Evolutionary conservation across 371 early-diverging fungal species (phyloP), one percentile per base, ranked within the genome.

Genomic region (Rhizopus microsporus): DNA sequence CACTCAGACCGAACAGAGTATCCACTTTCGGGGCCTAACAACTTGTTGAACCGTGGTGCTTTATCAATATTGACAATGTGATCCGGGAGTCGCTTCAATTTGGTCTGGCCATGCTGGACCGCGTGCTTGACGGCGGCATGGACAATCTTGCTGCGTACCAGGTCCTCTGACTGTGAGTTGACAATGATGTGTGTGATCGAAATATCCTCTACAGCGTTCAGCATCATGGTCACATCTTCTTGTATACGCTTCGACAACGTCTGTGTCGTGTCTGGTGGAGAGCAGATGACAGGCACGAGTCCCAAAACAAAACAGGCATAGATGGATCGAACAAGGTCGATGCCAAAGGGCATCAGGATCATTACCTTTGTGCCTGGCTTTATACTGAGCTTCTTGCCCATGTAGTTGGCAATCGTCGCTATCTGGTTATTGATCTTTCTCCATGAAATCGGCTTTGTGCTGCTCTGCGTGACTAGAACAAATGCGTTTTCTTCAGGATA

Each of bases 231-330:
- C 15, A 91, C 69, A 52, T 92, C 92, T 43, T 93, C 93, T 35
- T 85, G 74, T 34, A 89, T 63, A 13, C 89, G 79, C 44, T 66
- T 63, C 3, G 51, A 56, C 3, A 58, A 63, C 8, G 68, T 53
- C 13, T 92, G 63, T 31, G 67, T 59, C 0, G 69, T 60, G 49
- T 92, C 93, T 23, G 23, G 23, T 23, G 23, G 23, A 23, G 82
- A 66, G 15, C 92, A 69, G 2, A 92, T 82, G 9, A 94, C 83
- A 6, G 90, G 85, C 1, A 89, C 76, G 1, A 90, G 74, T 3
- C 94, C 94, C 1, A 88, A 67, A 3, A 90, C 87, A 66, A 94
- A 74, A 58, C 91, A 92, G 17, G 92, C 92, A 67, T 92, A 90
- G 13, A 95, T 60, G 0, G 91, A 80, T 7, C 78, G 74, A 1